Evolutionary conservation across 345 rosid species (phyloP).

Genomic region (Atalantia buxifolia): DNA sequence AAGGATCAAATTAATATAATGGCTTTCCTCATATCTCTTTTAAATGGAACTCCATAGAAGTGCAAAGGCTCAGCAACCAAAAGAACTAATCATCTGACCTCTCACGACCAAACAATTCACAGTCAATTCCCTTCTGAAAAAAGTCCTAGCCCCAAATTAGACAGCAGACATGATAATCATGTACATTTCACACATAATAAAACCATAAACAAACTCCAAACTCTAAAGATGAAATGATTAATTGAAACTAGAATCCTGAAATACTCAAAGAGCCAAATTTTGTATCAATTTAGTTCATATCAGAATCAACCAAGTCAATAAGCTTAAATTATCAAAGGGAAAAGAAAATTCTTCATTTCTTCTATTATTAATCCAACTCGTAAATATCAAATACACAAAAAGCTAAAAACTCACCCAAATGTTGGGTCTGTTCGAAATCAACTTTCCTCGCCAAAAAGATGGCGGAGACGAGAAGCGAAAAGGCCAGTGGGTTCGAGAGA

Average conservation of each 20-base stretch:
- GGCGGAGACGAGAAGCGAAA: conserved; percentile 72
- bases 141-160: neutral
- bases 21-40: neutral
- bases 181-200: neutral
- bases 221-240: neutral
- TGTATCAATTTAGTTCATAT: neutral
- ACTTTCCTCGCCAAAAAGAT: conserved; percentile 56
- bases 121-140: neutral
- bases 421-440: conserved; percentile 6
- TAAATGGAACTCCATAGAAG: neutral
- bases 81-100: neutral
- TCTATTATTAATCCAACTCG: neutral
- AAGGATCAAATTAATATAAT: neutral
- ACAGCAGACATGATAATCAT: neutral
- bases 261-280: neutral
- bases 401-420: conserved; percentile 2
- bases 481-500: conserved; percentile 70
- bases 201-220: neutral
- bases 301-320: neutral
- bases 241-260: neutral
- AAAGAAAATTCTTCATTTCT: neutral
- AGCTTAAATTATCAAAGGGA: neutral
- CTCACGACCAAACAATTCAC: neutral
- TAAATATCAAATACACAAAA: neutral
- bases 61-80: neutral